Evolutionary conservation across 257 asterid genomes (phyloP).

Genomic region (Solanum clarkiae): DNA sequence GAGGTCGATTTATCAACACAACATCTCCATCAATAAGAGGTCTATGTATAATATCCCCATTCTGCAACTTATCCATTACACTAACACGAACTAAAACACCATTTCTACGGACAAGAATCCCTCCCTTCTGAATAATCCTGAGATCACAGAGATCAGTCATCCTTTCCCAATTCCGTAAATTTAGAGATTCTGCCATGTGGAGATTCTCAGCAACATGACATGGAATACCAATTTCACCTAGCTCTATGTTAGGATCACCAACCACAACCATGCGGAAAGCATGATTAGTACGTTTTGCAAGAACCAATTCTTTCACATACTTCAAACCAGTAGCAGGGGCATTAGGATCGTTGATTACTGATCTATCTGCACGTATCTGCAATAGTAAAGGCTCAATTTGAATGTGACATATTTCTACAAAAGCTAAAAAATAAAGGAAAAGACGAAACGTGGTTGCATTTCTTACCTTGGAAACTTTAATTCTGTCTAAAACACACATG

Average conservation of each 20-base stretch:
- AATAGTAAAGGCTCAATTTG: slow-evolving; percentile 15
- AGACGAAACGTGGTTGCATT: not conserved
- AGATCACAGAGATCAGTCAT: slow-evolving; percentile 36
- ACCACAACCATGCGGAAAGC: slow-evolving; percentile 90
- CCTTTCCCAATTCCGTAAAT: slow-evolving; percentile 54
- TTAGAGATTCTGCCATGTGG: slow-evolving; percentile 45
- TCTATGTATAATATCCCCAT: slow-evolving; percentile 63
- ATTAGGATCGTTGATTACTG: slow-evolving; percentile 39
- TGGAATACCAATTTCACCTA: slow-evolving; percentile 78
- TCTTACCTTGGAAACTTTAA: slow-evolving; percentile 82
- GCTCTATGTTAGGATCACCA: slow-evolving; percentile 66
- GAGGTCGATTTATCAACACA: slow-evolving; percentile 80
- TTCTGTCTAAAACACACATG: slow-evolving; percentile 60
- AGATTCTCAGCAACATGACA: slow-evolving; percentile 53
- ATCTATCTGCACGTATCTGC: slow-evolving; percentile 82
- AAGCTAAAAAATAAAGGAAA: not conserved
- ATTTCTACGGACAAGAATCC: slow-evolving; percentile 38
- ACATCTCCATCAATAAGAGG: slow-evolving; percentile 81
- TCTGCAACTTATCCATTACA: slow-evolving; percentile 44
- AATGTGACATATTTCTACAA: not conserved
- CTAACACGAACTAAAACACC: slow-evolving; percentile 33
- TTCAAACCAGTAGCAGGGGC: slow-evolving; percentile 64
- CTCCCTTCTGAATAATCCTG: slow-evolving; percentile 41
- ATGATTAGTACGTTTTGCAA: slow-evolving; percentile 76
- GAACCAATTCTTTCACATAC: slow-evolving; percentile 64